Evolutionary conservation across 805 yeast genomes (phyloP).

Genomic region (Lachancea quebecensis): DNA sequence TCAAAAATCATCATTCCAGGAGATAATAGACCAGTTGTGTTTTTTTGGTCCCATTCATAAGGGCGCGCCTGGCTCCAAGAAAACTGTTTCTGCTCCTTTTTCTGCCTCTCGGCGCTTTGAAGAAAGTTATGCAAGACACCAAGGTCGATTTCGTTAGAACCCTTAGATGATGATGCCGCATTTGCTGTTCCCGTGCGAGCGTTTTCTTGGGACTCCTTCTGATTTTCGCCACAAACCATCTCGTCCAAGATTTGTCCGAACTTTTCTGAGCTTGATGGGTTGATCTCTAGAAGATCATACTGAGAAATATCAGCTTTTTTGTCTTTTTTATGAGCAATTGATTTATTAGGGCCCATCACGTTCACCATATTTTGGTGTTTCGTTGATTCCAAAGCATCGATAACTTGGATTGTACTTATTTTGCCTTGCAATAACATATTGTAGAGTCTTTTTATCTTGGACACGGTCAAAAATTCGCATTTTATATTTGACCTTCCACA

Average conservation of each 20-base stretch:
- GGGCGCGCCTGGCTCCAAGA: conserved; percentile 16
- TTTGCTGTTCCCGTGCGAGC: no score
- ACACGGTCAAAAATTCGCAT: conserved; percentile 5
- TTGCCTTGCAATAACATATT: conserved; percentile 16
- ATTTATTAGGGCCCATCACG: conserved; percentile 10
- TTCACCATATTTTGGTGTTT: conserved; percentile 8
- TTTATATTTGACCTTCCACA: background rate
- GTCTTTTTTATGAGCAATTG: background rate
- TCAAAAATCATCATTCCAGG: conserved; percentile 19
- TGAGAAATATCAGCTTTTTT: no score
- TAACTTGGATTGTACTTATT: conserved; percentile 11
- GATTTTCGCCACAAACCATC: background rate
- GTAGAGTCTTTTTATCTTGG: conserved; percentile 8
- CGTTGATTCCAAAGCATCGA: conserved; percentile 9
- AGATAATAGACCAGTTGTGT: conserved; percentile 7
- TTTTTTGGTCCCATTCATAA: conserved; percentile 21
- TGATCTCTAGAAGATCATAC: conserved; percentile 6
- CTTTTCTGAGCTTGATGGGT: conserved; percentile 8
- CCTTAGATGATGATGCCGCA: background rate
- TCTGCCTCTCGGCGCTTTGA: conserved; percentile 16
- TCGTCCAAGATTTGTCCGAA: conserved; percentile 1
- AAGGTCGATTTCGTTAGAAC: conserved; percentile 9
- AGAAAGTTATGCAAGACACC: conserved; percentile 17
- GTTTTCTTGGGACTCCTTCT: no score
- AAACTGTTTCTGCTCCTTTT: conserved; percentile 15